phyloP scores from a whole-genome alignment of 1,139 yeast genomes.

The Kluyveromyces marxianus region DNA sequence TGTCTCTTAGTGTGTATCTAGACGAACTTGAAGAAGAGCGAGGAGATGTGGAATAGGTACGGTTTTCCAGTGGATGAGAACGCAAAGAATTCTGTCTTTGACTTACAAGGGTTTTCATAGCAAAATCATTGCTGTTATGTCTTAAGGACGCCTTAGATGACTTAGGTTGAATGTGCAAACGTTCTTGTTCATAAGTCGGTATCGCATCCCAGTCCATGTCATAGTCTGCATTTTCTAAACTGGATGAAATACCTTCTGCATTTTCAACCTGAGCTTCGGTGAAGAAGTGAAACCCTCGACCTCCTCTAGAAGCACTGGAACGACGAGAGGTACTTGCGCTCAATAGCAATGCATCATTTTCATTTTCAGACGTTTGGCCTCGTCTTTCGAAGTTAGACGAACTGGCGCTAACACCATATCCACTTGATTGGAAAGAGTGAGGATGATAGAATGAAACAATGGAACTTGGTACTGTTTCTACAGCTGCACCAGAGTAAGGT shows the following conservation, averaged over 20 bases:
- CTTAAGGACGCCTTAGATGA: constrained; percentile 25
- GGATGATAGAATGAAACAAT: constrained; percentile 80
- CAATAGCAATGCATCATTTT: constrained; percentile 23
- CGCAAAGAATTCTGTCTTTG: constrained; percentile 12
- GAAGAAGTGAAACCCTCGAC: constrained; percentile 61
- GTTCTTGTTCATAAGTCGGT: constrained; percentile 39
- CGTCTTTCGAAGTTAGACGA: constrained; percentile 26
- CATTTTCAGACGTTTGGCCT: constrained; percentile 26
- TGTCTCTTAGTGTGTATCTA: constrained; percentile 38
- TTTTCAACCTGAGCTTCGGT: constrained; percentile 72
- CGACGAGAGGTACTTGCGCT: constrained; percentile 6
- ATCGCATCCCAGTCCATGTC: constrained; percentile 61
- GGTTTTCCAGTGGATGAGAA: constrained; percentile 13
- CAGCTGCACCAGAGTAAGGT: constrained; percentile 84
- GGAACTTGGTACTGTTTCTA: constrained; percentile 85
- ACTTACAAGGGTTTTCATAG: constrained; percentile 9
- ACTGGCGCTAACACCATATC: constrained; percentile 20
- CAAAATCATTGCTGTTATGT: constrained; percentile 9
- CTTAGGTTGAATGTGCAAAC: constrained; percentile 30
- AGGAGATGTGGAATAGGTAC: constrained; percentile 17
- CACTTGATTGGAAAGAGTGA: constrained; percentile 29
- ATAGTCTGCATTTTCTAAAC: constrained; percentile 53
- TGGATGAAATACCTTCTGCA: constrained; percentile 80
- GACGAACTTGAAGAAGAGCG: constrained; percentile 32
- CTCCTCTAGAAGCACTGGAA: constrained; percentile 27